A percentile compares a stretch with the other conserved stretches of the same genome.
These are phyloP conservation scores for Wilcoxina mikolae DNA, from an alignment of 495 filamentous ascomycete genomes.

Conservation along the genomic window DNA sequence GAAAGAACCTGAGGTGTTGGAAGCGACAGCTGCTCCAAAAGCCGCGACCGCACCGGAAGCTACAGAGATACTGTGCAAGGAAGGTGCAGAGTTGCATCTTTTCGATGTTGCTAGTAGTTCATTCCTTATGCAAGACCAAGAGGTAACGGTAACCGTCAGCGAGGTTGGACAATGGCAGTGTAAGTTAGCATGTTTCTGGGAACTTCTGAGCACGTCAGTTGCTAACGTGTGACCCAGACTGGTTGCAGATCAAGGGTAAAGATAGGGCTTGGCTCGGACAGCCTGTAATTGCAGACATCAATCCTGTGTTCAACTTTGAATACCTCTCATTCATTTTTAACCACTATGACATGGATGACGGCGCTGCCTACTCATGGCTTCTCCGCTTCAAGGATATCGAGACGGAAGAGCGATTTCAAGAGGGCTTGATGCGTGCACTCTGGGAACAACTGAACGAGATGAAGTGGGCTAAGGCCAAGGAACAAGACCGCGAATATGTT, in stretches of 20 bases:
- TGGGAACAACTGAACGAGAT: slow-evolving; percentile 95
- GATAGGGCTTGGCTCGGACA: slow-evolving; percentile 82
- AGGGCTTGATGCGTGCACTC: slow-evolving; percentile 82
- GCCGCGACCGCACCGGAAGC: slow-evolving; percentile 51
- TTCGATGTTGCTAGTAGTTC: slow-evolving; percentile 77
- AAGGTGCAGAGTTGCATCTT: slow-evolving; percentile 73
- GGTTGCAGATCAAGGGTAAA: slow-evolving; percentile 69
- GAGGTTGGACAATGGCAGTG: slow-evolving; percentile 83
- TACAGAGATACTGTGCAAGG: slow-evolving; percentile 56
- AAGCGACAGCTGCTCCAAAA: slow-evolving; percentile 41
- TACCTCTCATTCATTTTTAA: slow-evolving; percentile 98
- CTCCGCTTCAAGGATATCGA: slow-evolving; percentile 74
- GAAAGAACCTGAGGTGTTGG: slow-evolving; percentile 29
- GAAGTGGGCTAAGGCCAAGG: slow-evolving; percentile 87
- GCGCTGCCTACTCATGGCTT: slow-evolving; percentile 89
- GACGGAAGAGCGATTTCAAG: slow-evolving; percentile 74
- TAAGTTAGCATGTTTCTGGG: slow-evolving; percentile 5
- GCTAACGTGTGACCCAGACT: slow-evolving; percentile 35
- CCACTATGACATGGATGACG: slow-evolving; percentile 60
- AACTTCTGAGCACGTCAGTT: neutral
- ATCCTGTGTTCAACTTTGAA: slow-evolving; percentile 98
- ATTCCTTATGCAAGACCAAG: slow-evolving; percentile 65
- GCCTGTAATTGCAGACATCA: slow-evolving; percentile 71
- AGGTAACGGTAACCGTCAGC: slow-evolving; percentile 61
- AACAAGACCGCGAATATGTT: slow-evolving; percentile 85